These are phyloP conservation scores for Jaapia argillacea DNA, from an alignment of 768 basidiomycete species.

Conservation along the genomic window DNA sequence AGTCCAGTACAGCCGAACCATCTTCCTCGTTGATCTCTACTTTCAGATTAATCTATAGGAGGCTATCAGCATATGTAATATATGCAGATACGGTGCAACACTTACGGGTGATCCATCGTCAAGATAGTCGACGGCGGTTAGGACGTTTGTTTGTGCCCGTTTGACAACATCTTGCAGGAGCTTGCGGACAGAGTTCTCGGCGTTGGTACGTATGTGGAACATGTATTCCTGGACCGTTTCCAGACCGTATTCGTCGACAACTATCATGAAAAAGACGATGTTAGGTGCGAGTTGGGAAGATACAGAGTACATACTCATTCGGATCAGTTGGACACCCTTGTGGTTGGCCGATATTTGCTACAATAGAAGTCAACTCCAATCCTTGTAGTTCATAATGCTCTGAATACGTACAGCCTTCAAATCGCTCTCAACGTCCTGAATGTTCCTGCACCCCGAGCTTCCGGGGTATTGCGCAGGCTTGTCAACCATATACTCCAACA, in stretches of 20 bases:
- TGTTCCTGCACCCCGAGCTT: constrained; percentile 80
- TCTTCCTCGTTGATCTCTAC: constrained; percentile 67
- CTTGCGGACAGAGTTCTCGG: constrained; percentile 78
- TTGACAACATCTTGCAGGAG: constrained; percentile 68
- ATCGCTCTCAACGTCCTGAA: constrained; percentile 87
- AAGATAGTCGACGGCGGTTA: constrained; percentile 72
- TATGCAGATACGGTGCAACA: constrained; percentile 4
- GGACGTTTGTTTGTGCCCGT: constrained; percentile 51
- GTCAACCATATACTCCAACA: constrained; percentile 74
- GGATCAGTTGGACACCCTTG: constrained; percentile 82
- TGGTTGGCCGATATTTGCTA: constrained; percentile 94
- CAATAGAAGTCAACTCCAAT: background rate
- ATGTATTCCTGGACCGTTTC: constrained; percentile 89
- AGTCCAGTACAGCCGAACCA: constrained; percentile 81
- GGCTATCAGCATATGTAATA: background rate
- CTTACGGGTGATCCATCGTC: constrained; percentile 81
- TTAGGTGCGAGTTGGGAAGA: background rate
- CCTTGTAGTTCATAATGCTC: background rate
- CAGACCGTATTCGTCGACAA: constrained; percentile 82
- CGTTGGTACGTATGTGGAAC: constrained; percentile 83
- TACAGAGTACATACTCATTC: constrained; percentile 44
- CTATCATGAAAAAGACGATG: constrained; percentile 24
- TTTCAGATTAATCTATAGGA: constrained; percentile 51
- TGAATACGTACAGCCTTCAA: constrained; percentile 63
- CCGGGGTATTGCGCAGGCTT: constrained; percentile 76